phyloP scores from a whole-genome alignment of 1,284 basidiomycete genomes.

The Sporisorium iseilematis-ciliati region DNA sequence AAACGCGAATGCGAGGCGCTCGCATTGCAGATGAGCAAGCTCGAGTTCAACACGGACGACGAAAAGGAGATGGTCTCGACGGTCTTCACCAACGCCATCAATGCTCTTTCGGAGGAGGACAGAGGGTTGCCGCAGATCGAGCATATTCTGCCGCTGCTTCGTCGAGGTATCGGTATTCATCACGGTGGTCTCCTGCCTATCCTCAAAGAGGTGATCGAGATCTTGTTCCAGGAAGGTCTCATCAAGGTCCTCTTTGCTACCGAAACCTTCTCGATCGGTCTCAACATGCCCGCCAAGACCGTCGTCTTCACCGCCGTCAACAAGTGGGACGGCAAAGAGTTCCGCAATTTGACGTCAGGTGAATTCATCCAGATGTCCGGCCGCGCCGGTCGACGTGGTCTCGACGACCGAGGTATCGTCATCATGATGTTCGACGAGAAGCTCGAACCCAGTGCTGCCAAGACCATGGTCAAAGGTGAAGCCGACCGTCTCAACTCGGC shows the following conservation, averaged over 20 bases:
- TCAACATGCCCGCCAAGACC: slow-evolving; percentile 99
- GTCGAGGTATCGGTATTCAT: slow-evolving; percentile 97
- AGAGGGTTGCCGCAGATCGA: slow-evolving; percentile 92
- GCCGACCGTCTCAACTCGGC: slow-evolving; percentile 97
- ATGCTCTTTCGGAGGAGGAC: slow-evolving; percentile 88
- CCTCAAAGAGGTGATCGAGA: slow-evolving; percentile 98
- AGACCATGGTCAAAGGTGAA: slow-evolving; percentile 98
- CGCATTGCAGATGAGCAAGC: slow-evolving; percentile 90
- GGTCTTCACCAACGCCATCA: slow-evolving; percentile 96
- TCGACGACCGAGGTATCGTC: slow-evolving; percentile 98
- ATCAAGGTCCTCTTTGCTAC: slow-evolving; percentile 99
- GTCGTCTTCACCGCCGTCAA: slow-evolving; percentile 96
- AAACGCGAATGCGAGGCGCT: slow-evolving; percentile 97
- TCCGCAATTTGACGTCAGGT: slow-evolving; percentile 79
- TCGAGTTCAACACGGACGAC: slow-evolving; percentile 94
- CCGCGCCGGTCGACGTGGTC: slow-evolving; percentile 93
- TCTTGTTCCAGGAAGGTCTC: slow-evolving; percentile 98
- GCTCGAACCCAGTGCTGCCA: slow-evolving; percentile 90
- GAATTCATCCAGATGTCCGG: slow-evolving; percentile 85
- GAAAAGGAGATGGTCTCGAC: slow-evolving; percentile 88
- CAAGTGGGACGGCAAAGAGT: slow-evolving; percentile 96
- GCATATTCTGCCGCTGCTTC: slow-evolving; percentile 90
- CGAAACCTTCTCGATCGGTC: slow-evolving; percentile 98
- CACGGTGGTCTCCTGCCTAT: slow-evolving; percentile 97
- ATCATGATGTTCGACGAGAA: slow-evolving; percentile 99